Evolutionary conservation across 2,329 filamentous ascomycete species (phyloP), one percentile per base, ranked within the genome.

Genomic region (Aspergillus ochraceus): DNA sequence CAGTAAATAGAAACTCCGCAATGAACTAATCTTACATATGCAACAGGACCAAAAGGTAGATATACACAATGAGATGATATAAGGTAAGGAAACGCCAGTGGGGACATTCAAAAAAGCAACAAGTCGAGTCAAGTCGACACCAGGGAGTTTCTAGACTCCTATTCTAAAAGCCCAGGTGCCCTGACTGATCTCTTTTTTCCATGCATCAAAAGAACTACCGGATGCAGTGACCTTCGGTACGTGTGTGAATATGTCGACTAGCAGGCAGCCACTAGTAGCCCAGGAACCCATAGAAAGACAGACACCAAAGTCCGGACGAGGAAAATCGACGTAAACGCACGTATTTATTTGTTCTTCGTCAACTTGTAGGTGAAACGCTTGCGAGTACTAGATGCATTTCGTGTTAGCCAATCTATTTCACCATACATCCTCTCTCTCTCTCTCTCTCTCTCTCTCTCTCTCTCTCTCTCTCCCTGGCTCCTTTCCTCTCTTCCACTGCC

Each of bases 281-380:
- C 6, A 12, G 11, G 32, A 12, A 14, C 32, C 17, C 36, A 8
- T 17, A 8, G 6, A 42, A 3, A n/a, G 17, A 14, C 24, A 49
- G 5, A 49, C 19, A 30, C 17, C 14, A 51, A 9, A 8, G 30
- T 8, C 17, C 36, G 14, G 19, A 54, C 24, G 29, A 24, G 24
- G 24, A 6, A 52, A 39, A 36, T 3, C 26, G 26, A 29, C 26
- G 26, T n/a, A 11, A 39, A 47, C 45, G 22, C 19, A 20, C 45
- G 42, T 49, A 55, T 66, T 67, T 81, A 88, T 77, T 84, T 89
- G 76, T 90, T 90, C 84, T 90, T 90, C 60, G 86, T 88, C 77
- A 84, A 81, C 78, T 88, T 89, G 73, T 89, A 90, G 29, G 80
- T 81, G 76, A 90, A 90, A 49, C 80, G 79, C 77, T 89, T 90